Evolutionary conservation across 805 yeast genomes (phyloP), one percentile per base, ranked within the genome.

Genomic region (Clavispora phyllophila): DNA sequence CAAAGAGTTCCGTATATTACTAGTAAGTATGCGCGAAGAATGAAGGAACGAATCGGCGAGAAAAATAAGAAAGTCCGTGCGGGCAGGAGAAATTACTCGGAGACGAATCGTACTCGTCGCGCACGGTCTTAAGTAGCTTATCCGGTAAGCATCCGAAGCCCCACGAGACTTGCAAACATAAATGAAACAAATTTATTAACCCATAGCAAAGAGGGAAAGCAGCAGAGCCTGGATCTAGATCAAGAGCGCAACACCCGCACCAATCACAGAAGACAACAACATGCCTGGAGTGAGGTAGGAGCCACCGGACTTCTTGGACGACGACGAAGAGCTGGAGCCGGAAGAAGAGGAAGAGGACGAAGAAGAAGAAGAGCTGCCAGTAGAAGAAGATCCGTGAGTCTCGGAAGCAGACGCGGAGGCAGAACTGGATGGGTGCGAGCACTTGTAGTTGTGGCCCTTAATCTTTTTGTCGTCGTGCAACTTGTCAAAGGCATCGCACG

Each of bases 361-460:
- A 19, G 59, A 45, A 15, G 44, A 41, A 7, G 49, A 34, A 22
- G n/a, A n/a, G n/a, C n/a, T n/a, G n/a, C n/a, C n/a, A n/a, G 57
- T 37, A 13, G 54, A 37, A 24, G 47, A 28, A n/a, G 57, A 50
- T 23, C 49, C 32, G 29, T 51, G 35, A 28, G 44, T 41, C 32
- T 49, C 27, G n/a, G 49, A 33, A 13, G 57, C 36, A 14, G 46
- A 35, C 40, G 55, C 44, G 25, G 53, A 39, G 17, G 50, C 32
- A 14, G 60, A 43, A 37, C 58, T 56, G 36, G 57, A 42, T 36
- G 70, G 69, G 28, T 68, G 55, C 18, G 68, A 50, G 58, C 75
- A 70, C 53, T 58, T 61, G 59, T 56, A 68, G 65, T 69, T 68
- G 62, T 70, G 72, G 42, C 75, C 75, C 56, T 66, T 61, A 48